Conservation (phyloP, 176 grass and related monocot species). For the Carex myosuroides region DNA sequence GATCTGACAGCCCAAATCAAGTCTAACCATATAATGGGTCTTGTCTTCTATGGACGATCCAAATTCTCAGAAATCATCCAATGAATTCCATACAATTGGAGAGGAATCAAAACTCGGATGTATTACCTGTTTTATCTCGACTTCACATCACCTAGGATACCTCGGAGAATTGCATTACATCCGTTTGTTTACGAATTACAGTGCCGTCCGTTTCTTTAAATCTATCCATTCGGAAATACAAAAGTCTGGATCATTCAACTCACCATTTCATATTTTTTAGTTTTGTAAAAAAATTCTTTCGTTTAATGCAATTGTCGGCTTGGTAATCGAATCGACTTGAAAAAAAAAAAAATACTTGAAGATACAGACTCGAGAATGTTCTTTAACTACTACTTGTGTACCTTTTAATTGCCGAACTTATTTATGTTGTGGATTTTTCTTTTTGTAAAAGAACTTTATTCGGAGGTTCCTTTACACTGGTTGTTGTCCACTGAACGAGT, state of each 20-base stretch:
- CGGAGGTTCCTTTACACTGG: neutral
- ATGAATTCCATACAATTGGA: neutral
- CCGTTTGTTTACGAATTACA: neutral
- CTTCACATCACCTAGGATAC: neutral
- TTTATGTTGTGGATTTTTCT: neutral
- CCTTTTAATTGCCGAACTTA: neutral
- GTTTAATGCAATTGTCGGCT: too few species aligned
- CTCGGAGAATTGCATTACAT: neutral
- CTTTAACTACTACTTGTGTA: neutral
- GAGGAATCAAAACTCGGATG: neutral
- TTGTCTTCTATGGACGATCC: neutral
- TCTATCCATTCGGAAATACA: neutral
- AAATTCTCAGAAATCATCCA: neutral
- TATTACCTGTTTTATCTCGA: neutral
- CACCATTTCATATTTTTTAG: too few species aligned
- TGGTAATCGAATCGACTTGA: neutral
- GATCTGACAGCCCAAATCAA: neutral
- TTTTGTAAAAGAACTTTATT: neutral
- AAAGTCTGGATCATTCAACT: too few species aligned
- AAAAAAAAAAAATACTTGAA: neutral
- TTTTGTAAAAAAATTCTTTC: too few species aligned
- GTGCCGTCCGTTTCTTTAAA: neutral
- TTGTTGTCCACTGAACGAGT: conserved; percentile 1
- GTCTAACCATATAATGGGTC: neutral
- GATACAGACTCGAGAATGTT: too few species aligned